These are phyloP conservation scores for Pythium biforme DNA, from an alignment of 352 stramenopile species.

Conservation along the genomic window DNA sequence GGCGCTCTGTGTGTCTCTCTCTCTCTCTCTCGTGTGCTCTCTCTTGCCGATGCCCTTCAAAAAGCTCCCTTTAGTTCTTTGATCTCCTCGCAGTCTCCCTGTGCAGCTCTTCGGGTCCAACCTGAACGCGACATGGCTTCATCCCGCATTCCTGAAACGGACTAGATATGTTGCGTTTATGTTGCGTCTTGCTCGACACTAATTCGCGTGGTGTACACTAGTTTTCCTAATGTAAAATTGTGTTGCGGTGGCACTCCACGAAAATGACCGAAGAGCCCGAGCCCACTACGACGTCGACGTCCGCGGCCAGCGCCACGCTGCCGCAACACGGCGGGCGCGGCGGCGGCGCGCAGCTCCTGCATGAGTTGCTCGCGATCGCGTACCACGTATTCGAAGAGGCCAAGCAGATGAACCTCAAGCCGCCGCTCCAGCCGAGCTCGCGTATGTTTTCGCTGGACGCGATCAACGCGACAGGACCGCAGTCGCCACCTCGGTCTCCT, in stretches of 20 bases:
- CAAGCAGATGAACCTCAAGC: slow-evolving; percentile 85
- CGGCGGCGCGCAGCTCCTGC: slow-evolving; percentile 49
- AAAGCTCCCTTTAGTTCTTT: not conserved
- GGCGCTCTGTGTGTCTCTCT: no score
- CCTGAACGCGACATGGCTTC: slow-evolving; percentile 18
- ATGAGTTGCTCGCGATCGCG: slow-evolving; percentile 68
- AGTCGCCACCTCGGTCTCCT: slow-evolving; percentile 34
- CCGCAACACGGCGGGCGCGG: slow-evolving; percentile 20
- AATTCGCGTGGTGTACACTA: not conserved
- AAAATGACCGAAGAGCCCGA: slow-evolving; percentile 35
- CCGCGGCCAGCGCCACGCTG: not conserved
- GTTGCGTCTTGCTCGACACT: not conserved
- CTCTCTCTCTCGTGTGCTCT: no score
- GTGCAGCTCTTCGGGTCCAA: slow-evolving; percentile 1
- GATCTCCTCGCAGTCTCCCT: not conserved
- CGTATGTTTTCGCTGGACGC: slow-evolving; percentile 68
- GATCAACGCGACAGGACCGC: slow-evolving; percentile 20
- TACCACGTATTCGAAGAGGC: slow-evolving; percentile 80
- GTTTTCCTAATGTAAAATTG: no score
- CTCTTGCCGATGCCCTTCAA: not conserved
- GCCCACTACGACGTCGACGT: not conserved
- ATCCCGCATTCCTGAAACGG: slow-evolving; percentile 21
- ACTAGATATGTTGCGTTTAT: slow-evolving; percentile 10
- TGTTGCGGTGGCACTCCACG: not conserved
- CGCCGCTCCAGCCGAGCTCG: slow-evolving; percentile 74